Evolutionary conservation across 2,329 filamentous ascomycete species (phyloP).

Genomic region (Colletotrichum agaves): DNA sequence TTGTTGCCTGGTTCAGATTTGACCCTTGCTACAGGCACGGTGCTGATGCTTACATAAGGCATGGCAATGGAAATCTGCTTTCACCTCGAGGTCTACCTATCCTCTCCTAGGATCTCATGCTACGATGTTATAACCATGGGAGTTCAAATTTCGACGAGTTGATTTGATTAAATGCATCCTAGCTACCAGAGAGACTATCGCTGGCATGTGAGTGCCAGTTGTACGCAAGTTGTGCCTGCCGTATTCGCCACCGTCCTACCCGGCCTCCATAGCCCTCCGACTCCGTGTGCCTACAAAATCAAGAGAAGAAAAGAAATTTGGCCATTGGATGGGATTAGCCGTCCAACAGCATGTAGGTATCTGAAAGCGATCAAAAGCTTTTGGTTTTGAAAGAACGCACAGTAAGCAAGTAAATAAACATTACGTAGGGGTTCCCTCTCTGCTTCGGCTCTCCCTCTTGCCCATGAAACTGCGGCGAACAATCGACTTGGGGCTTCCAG

Average conservation of each 20-base stretch:
- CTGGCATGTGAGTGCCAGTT: conserved; percentile 3
- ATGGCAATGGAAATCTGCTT: not conserved
- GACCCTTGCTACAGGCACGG: conserved; percentile 32
- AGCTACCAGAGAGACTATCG: conserved; percentile 1
- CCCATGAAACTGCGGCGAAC: conserved; percentile 66
- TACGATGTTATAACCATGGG: too few species aligned
- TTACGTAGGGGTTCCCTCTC: conserved; percentile 49
- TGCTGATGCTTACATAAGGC: conserved; percentile 10
- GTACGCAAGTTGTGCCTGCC: not conserved
- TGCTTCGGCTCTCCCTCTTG: conserved; percentile 65
- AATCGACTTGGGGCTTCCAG: conserved; percentile 58
- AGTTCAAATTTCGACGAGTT: not conserved
- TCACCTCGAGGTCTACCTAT: too few species aligned
- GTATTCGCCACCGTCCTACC: conserved; percentile 7
- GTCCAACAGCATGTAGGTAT: conserved; percentile 27
- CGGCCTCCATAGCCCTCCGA: conserved; percentile 5
- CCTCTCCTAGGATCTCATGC: too few species aligned
- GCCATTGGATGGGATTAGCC: conserved; percentile 13
- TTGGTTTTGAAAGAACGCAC: conserved; percentile 15
- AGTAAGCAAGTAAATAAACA: not conserved
- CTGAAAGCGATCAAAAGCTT: conserved; percentile 26
- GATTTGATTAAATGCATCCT: conserved; percentile 11
- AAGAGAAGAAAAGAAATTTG: conserved; percentile 1
- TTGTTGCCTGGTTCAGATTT: conserved; percentile 37
- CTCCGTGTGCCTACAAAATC: conserved; percentile 14